These are phyloP conservation scores for Saccharomycopsis crataegensis DNA, from an alignment of 1,139 yeast species.

Conservation along the genomic window DNA sequence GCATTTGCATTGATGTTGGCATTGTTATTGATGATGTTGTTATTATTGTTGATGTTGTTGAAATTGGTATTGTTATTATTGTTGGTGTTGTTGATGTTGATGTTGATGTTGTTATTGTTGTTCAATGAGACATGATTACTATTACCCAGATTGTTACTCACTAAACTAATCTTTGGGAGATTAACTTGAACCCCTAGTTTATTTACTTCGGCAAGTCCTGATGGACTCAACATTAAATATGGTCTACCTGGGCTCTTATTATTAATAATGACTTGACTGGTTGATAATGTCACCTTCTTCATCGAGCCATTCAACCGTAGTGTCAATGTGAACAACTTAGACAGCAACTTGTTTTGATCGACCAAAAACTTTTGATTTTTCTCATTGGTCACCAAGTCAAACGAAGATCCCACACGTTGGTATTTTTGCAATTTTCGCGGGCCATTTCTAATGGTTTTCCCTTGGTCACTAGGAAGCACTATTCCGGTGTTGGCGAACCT, in stretches of 20 bases:
- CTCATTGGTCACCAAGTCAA: neutral
- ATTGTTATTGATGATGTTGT: neutral
- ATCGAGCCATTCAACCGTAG: conserved; percentile 18
- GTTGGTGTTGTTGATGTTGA: neutral
- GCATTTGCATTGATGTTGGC: neutral
- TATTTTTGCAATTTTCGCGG: neutral
- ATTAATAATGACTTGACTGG: conserved; percentile 39
- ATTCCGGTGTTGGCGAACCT: too few relatives aligned
- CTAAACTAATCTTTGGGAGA: conserved; percentile 12
- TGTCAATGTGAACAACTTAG: conserved; percentile 15
- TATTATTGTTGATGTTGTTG: neutral
- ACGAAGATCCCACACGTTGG: neutral
- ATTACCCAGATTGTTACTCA: neutral
- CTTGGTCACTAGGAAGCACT: too few relatives aligned
- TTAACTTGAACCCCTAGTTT: conserved; percentile 21
- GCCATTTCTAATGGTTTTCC: neutral
- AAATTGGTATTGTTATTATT: neutral
- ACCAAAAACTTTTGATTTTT: neutral
- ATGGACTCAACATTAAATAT: conserved; percentile 34
- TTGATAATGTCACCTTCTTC: conserved; percentile 27
- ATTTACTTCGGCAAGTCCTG: conserved; percentile 33
- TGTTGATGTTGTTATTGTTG: too few relatives aligned
- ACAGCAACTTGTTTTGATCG: conserved; percentile 1
- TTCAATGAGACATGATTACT: neutral
- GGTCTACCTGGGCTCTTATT: conserved; percentile 32